A percentile compares a stretch with the other conserved stretches of the same genome.
Evolutionary conservation across 768 basidiomycete genomes (phyloP).

Genomic region (Suillus paluster): DNA sequence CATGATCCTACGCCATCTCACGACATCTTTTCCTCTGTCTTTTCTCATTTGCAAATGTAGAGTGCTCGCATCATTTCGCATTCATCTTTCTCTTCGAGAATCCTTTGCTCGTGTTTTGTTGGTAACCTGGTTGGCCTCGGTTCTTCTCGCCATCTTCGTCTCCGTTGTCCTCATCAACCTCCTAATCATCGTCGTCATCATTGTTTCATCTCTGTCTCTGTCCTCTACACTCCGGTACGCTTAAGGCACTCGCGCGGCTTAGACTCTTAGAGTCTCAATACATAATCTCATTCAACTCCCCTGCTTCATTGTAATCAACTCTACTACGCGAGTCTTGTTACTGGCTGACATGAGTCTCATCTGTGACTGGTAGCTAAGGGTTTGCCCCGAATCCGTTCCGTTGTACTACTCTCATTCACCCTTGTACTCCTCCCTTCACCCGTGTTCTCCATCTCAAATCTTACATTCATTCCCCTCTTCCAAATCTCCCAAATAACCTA

Average conservation of each 20-base stretch:
- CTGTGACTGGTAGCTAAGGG: background rate
- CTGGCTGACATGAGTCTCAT: background rate
- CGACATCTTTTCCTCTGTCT: constrained; percentile 1
- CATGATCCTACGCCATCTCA: background rate
- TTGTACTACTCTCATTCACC: constrained; percentile 1
- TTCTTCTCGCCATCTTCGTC: background rate
- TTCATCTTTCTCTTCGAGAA: too few relatives aligned
- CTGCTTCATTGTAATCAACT: constrained; percentile 1
- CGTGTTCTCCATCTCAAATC: background rate
- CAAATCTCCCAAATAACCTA: background rate
- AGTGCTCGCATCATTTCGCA: background rate
- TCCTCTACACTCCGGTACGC: background rate
- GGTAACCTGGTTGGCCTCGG: background rate
- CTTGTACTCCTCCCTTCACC: background rate
- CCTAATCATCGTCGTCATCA: background rate
- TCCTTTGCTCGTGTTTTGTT: background rate
- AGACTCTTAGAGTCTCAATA: constrained; percentile 4
- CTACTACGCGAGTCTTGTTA: background rate
- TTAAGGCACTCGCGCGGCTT: background rate
- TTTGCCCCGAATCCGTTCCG: background rate
- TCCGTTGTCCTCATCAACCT: background rate
- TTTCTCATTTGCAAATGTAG: constrained; percentile 2
- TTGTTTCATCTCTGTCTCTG: background rate
- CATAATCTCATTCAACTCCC: background rate
- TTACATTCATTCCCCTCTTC: background rate